These are phyloP conservation scores for Boletus smithii DNA, from an alignment of 1,284 basidiomycete genomes.

Conservation along the genomic window DNA sequence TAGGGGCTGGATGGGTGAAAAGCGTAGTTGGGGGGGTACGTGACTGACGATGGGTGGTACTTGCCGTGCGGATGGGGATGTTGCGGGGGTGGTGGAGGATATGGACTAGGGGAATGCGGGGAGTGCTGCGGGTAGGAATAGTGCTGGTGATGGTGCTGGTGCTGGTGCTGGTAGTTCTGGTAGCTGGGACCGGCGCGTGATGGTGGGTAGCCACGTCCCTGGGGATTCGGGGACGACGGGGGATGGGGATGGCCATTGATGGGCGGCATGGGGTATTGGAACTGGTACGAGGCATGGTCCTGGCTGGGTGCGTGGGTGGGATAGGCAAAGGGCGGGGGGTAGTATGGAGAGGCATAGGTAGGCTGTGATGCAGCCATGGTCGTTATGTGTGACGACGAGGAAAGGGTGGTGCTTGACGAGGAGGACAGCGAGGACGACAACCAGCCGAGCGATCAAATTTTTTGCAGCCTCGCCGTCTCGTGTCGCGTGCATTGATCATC, in stretches of 20 bases:
- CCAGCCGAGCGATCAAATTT: conserved; percentile 14
- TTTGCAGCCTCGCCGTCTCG: conserved; percentile 2
- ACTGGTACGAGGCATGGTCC: no score
- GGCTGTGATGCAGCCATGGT: conserved; percentile 26
- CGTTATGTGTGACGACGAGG: conserved; percentile 10
- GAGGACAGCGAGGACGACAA: conserved; percentile 4
- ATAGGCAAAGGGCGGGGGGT: conserved; percentile 16
- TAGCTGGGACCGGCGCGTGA: conserved; percentile 20
- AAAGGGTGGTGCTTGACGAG: conserved; percentile 13
- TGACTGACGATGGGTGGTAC: conserved; percentile 14
- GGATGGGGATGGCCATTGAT: conserved; percentile 19
- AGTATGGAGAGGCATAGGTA: conserved; percentile 25
- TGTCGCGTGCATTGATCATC: not conserved
- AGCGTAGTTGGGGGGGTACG: conserved; percentile 22
- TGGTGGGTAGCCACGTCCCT: conserved; percentile 26
- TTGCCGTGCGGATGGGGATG: conserved; percentile 21
- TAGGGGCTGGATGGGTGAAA: conserved; percentile 26
- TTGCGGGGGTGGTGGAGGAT: conserved; percentile 14
- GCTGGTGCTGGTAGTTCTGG: conserved; percentile 23
- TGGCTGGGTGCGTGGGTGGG: no score
- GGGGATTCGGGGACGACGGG: conserved; percentile 20
- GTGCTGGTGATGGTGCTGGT: conserved; percentile 17
- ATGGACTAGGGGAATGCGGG: conserved; percentile 19
- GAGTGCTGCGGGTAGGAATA: conserved; percentile 21
- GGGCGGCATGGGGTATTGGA: conserved; percentile 27